Base-by-base conservation (phyloP, 768 basidiomycete genomes). In the Dioszegia aurantiaca region DNA sequence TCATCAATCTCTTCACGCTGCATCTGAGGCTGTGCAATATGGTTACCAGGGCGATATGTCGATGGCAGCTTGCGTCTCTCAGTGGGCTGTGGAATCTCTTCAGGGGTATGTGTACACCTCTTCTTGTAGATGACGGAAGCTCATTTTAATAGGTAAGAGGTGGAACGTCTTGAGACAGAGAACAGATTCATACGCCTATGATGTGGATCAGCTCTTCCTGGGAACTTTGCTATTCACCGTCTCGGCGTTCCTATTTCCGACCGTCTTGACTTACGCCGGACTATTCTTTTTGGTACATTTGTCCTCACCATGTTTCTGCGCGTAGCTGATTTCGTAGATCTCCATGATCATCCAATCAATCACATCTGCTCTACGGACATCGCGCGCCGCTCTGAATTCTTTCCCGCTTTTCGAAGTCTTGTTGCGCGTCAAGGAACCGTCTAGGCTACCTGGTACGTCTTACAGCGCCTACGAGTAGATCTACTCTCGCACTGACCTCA, bases 71-170 rank as follows among this genome's bases (percentile, higher is more conserved):
- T 41, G 79, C 78, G 24, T 82, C 81, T 24, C 80, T 82, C 19
- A 82, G 82, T 33, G 88, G 85, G 0, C 76, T 97, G 30, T 94
- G 89, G 85, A 89, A 89, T 69, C 81, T 97, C 21, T 95, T 97
- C 73, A 81, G 91, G 77, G 94, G 92, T 88, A 54, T 44, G 80
- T 59, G n/a, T n/a, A n/a, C n/a, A n/a, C n/a, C n/a, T n/a, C n/a
- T n/a, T n/a, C n/a, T n/a, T n/a, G n/a, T n/a, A n/a, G n/a, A n/a
- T n/a, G n/a, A n/a, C n/a, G n/a, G n/a, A n/a, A n/a, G n/a, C n/a
- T n/a, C n/a, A n/a, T n/a, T n/a, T n/a, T n/a, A n/a, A n/a, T n/a
- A 93, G 92, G 94, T 0, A 97, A 89, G 77, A 83, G 91, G 45
- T 86, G 84, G 69, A 98, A 98, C 71, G 84, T 86, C 9, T 79